Conservation (phyloP, 768 basidiomycete genomes). For the Tricholoma flavovirens region DNA sequence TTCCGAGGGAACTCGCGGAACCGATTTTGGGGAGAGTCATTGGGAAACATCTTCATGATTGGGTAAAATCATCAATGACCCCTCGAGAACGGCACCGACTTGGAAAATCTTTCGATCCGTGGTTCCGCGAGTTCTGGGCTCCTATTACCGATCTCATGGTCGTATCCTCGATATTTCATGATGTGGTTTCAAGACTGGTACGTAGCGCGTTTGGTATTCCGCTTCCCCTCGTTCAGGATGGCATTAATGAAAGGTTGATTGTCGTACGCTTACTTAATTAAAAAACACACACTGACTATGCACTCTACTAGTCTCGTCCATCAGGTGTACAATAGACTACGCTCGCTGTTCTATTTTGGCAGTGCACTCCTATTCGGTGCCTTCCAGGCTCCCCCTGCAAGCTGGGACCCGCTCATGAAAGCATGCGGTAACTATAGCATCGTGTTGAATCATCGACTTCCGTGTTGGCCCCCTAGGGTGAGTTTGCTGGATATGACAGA, state of each 20-base stretch:
- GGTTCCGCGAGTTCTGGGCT: conserved; percentile 5
- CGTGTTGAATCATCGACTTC: not conserved
- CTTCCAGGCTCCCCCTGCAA: not conserved
- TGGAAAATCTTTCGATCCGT: not conserved
- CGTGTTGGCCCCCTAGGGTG: not conserved
- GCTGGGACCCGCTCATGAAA: conserved; percentile 1
- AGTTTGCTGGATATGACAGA: not conserved
- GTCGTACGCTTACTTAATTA: not conserved
- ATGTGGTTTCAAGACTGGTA: conserved; percentile 3
- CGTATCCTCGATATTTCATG: conserved; percentile 7
- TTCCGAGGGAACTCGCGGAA: not conserved
- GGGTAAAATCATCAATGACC: conserved; percentile 1
- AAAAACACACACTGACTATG: not conserved
- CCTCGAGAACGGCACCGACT: not conserved
- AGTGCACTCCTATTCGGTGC: conserved; percentile 1
- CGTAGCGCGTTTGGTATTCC: conserved; percentile 8
- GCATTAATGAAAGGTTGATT: not conserved
- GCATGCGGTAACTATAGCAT: conserved; percentile 4
- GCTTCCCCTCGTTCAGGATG: not conserved
- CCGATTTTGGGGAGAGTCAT: not conserved
- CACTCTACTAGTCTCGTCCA: not conserved
- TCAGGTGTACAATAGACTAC: conserved; percentile 4
- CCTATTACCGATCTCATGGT: conserved; percentile 4
- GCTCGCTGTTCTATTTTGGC: conserved; percentile 5
- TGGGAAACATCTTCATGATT: conserved; percentile 1